Evolutionary conservation across 352 stramenopile genomes (phyloP).

Genomic region (Phytopythium ostracodes): DNA sequence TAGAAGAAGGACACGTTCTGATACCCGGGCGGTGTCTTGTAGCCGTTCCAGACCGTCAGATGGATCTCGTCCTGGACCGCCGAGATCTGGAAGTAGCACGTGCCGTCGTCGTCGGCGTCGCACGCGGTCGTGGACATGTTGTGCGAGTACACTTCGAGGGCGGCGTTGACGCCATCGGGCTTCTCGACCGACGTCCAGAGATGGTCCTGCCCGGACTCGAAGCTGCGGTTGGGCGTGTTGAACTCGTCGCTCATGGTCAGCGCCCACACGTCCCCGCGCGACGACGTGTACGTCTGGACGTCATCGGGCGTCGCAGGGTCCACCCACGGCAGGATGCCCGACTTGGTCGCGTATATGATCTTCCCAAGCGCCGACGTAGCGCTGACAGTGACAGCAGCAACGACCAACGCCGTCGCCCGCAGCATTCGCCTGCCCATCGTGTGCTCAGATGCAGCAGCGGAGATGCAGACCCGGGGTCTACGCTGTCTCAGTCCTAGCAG

Average conservation of each 20-base stretch:
- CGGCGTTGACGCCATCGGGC: conserved; percentile 68
- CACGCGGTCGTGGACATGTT: conserved; percentile 55
- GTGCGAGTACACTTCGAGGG: conserved; percentile 90
- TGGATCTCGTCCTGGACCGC: conserved; percentile 18
- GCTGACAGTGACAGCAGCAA: conserved; percentile 6
- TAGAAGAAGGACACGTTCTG: conserved; percentile 31
- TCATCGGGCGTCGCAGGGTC: conserved; percentile 30
- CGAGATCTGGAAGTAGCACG: conserved; percentile 15
- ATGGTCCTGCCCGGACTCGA: conserved; percentile 87
- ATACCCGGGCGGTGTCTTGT: conserved; percentile 27
- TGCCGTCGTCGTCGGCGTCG: conserved; percentile 15
- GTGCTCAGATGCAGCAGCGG: no score
- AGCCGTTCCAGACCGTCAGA: conserved; percentile 63
- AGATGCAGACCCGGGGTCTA: no score
- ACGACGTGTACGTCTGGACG: conserved; percentile 23
- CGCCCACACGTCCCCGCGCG: conserved; percentile 50
- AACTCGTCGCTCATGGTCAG: conserved; percentile 75
- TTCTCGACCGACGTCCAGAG: conserved; percentile 81
- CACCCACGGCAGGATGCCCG: conserved; percentile 29
- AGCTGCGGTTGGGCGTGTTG: conserved; percentile 49
- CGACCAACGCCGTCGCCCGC: conserved; percentile 62
- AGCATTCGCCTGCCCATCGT: not conserved
- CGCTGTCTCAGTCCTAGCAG: no score
- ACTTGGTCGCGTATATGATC: conserved; percentile 41
- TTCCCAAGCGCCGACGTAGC: conserved; percentile 63